phyloP scores from a whole-genome alignment of 306 rosid genomes.

The Betula pendula region DNA sequence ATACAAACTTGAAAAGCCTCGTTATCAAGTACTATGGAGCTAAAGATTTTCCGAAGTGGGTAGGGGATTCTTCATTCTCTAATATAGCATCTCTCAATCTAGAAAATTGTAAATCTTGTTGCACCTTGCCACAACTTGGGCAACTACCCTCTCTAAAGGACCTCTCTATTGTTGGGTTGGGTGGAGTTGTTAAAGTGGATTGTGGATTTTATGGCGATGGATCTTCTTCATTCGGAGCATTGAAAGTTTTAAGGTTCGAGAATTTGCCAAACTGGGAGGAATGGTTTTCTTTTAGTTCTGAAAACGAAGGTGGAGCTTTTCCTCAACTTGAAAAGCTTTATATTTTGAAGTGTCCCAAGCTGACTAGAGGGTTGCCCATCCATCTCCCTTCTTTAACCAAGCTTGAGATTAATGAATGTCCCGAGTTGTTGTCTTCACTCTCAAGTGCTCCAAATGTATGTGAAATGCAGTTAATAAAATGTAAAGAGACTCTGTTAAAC shows the following conservation, averaged over 20 bases:
- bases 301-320: slow-evolving; percentile 13
- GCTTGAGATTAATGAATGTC: not conserved
- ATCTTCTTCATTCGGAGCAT: slow-evolving; percentile 9
- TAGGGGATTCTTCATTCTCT: not conserved
- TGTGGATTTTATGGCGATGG: not conserved
- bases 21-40: not conserved
- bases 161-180: not conserved
- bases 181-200: not conserved
- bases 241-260: not conserved
- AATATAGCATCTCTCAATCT: not conserved
- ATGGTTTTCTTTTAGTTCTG: slow-evolving; percentile 4
- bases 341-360: not conserved
- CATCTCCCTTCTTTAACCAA: not conserved
- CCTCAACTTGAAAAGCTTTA: not conserved
- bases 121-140: slow-evolving; percentile 19
- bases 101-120: not conserved
- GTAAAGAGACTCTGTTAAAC: not conserved
- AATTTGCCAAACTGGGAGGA: not conserved
- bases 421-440: not conserved
- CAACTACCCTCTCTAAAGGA: slow-evolving; percentile 7
- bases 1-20: not conserved
- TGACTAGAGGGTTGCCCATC: not conserved
- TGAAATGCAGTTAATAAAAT: not conserved
- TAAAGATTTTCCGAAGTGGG: not conserved
- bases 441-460: not conserved